These are phyloP conservation scores for Cladorrhinum sp. DNA, from an alignment of 2,329 filamentous ascomycete species.

Conservation along the genomic window DNA sequence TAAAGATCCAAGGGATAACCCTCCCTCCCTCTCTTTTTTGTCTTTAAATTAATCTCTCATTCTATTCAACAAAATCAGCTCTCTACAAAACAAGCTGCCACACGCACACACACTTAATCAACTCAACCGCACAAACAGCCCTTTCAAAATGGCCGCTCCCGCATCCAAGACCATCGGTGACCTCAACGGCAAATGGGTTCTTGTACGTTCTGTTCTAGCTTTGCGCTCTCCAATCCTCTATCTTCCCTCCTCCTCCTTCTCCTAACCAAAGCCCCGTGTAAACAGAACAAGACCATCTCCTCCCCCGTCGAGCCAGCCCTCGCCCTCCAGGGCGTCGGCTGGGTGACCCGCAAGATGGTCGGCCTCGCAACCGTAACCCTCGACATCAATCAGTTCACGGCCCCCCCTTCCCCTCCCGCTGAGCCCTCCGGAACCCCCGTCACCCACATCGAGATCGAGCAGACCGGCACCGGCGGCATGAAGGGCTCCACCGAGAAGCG, in stretches of 20 bases:
- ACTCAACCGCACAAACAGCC: background rate
- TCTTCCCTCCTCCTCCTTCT: background rate
- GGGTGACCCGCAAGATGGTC: slow-evolving; percentile 70
- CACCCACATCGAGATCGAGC: slow-evolving; percentile 68
- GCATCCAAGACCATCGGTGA: slow-evolving; percentile 62
- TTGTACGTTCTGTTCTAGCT: slow-evolving; percentile 50
- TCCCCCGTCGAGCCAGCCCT: slow-evolving; percentile 68
- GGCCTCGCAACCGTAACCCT: slow-evolving; percentile 66
- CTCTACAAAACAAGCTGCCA: background rate
- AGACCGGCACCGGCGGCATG: slow-evolving; percentile 68
- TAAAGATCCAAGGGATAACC: background rate
- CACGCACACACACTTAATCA: slow-evolving; percentile 1
- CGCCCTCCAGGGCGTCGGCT: slow-evolving; percentile 68
- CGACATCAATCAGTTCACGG: slow-evolving; percentile 54
- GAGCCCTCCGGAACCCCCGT: slow-evolving; percentile 29
- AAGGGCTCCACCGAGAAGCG: slow-evolving; percentile 59
- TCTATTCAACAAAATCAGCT: background rate
- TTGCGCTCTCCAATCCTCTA: background rate
- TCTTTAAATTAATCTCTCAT: slow-evolving; percentile 1
- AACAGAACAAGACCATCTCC: slow-evolving; percentile 72
- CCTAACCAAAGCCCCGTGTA: slow-evolving; percentile 8
- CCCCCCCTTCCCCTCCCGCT: slow-evolving; percentile 38
- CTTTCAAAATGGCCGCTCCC: slow-evolving; percentile 66
- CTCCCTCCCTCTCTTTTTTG: background rate
- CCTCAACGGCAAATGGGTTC: slow-evolving; percentile 65